Conservation (phyloP, 805 yeast genomes). For the Scheffersomyces amazonensis region DNA sequence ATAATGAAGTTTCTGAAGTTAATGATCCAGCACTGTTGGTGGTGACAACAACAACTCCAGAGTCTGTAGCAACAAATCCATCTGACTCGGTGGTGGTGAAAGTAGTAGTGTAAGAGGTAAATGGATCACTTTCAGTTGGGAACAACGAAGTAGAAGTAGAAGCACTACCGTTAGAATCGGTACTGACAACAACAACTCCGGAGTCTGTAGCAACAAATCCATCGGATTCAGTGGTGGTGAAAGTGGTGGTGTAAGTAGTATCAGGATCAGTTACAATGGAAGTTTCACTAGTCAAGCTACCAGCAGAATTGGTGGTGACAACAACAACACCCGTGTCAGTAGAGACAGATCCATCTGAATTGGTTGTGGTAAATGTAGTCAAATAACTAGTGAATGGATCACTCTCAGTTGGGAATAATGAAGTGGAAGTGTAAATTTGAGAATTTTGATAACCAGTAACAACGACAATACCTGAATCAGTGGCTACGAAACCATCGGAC, state of each 20-base stretch:
- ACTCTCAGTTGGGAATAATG: slow-evolving; percentile 1
- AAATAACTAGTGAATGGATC: neutral
- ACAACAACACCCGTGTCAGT: slow-evolving; percentile 1
- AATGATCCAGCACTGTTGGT: neutral
- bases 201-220: neutral
- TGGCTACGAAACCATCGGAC: slow-evolving; percentile 5
- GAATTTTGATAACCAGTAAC: neutral
- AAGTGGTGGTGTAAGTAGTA: neutral
- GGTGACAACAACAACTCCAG: neutral
- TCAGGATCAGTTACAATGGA: neutral
- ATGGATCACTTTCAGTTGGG: neutral
- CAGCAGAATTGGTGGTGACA: neutral
- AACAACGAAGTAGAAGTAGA: slow-evolving; percentile 2
- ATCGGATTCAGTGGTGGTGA: neutral
- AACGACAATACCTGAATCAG: slow-evolving; percentile 8
- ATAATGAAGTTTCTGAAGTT: neutral
- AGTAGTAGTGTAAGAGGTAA: neutral
- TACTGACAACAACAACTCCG: neutral
- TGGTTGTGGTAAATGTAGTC: neutral
- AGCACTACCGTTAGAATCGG: neutral
- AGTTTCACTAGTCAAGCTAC: neutral
- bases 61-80: neutral
- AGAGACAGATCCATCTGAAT: neutral
- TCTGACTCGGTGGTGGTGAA: neutral
- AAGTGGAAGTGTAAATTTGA: neutral